phyloP scores from a whole-genome alignment of 768 basidiomycete species.

The Rhodotorula babjevae region DNA sequence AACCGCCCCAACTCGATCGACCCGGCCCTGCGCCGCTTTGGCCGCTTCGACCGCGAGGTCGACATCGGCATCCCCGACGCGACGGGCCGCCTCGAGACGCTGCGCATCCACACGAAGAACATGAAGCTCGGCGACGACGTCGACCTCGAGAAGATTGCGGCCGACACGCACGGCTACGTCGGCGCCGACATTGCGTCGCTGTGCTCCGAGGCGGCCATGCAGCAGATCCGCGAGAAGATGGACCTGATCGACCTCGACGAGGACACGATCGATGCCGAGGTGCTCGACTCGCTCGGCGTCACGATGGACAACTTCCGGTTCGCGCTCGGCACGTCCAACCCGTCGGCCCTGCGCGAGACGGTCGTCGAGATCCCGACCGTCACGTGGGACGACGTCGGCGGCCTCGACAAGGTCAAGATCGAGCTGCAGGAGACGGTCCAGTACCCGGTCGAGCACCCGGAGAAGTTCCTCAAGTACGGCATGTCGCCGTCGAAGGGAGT shows the following conservation, averaged over 20 bases:
- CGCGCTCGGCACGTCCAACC: constrained; percentile 93
- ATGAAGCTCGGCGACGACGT: constrained; percentile 98
- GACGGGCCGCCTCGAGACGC: constrained; percentile 95
- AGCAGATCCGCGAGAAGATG: constrained; percentile 99
- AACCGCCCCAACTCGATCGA: constrained; percentile 99
- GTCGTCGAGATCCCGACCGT: constrained; percentile 98
- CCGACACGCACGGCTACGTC: constrained; percentile 98
- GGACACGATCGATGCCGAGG: constrained; percentile 98
- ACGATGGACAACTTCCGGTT: constrained; percentile 99
- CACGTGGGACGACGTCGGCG: constrained; percentile 99
- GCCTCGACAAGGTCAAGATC: constrained; percentile 98
- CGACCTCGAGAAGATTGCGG: constrained; percentile 97
- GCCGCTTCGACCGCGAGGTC: constrained; percentile 98
- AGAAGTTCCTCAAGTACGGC: constrained; percentile 99
- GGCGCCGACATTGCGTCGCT: constrained; percentile 96
- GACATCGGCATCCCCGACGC: constrained; percentile 99
- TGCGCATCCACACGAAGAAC: constrained; percentile 99
- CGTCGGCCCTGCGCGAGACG: constrained; percentile 96
- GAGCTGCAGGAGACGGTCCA: constrained; percentile 99
- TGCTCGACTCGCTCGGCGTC: constrained; percentile 95
- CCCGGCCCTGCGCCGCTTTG: constrained; percentile 95
- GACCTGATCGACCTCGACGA: constrained; percentile 82
- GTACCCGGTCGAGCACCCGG: constrained; percentile 99
- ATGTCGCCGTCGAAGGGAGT: constrained; percentile 99
- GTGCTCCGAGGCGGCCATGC: constrained; percentile 99